phyloP scores from a whole-genome alignment of 208 protist species.

The Wallacemonas sp. region DNA sequence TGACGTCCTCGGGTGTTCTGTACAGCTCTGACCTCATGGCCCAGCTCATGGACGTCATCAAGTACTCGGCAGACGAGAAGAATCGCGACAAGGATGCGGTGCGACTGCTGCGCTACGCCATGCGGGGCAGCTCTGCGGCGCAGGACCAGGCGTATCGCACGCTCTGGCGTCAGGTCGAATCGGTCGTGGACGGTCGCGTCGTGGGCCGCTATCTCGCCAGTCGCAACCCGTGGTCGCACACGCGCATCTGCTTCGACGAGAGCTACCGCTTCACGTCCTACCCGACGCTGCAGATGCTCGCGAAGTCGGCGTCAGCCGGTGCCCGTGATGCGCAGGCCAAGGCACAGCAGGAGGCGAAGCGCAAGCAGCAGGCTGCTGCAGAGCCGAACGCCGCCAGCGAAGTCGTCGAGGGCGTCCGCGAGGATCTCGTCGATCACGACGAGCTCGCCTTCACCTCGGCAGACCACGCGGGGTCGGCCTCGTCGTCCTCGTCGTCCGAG shows the following conservation, averaged over 20 bases:
- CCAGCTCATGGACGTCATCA: slow-evolving; percentile 89
- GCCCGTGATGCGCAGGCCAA: not conserved
- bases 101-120: slow-evolving; percentile 72
- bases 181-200: slow-evolving; percentile 62
- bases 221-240: slow-evolving; percentile 65
- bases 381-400: not conserved
- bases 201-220: slow-evolving; percentile 79
- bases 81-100: slow-evolving; percentile 65
- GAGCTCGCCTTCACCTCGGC: not conserved
- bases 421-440: not conserved
- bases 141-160: slow-evolving; percentile 55
- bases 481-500: not conserved
- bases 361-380: slow-evolving; percentile 1
- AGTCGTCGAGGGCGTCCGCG: not conserved
- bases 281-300: slow-evolving; percentile 30
- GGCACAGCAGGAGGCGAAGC: slow-evolving; percentile 14
- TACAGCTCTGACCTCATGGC: slow-evolving; percentile 79
- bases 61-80: slow-evolving; percentile 61
- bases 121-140: slow-evolving; percentile 62
- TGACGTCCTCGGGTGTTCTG: slow-evolving; percentile 80
- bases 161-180: slow-evolving; percentile 57
- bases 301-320: not conserved
- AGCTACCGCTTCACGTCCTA: slow-evolving; percentile 53
- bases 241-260: slow-evolving; percentile 67
- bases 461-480: too few relatives aligned